Evolutionary conservation across 192 early-diverging fungal species (phyloP).

Genomic region (Coemansia sp.): DNA sequence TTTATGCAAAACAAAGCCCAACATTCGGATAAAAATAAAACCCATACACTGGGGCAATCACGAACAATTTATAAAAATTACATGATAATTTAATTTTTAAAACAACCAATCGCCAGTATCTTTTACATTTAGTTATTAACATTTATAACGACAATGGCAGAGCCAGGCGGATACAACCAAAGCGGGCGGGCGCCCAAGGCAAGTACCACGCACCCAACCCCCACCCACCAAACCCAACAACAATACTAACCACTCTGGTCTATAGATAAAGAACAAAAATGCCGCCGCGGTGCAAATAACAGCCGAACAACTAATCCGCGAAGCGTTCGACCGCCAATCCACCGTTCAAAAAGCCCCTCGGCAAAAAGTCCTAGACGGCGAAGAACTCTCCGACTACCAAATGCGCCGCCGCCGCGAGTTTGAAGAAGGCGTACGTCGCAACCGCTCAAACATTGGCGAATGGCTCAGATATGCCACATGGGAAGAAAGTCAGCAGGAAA

Average conservation of each 20-base stretch:
- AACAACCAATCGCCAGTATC: not conserved
- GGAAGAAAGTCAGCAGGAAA: slow-evolving; percentile 90
- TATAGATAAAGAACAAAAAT: slow-evolving; percentile 94
- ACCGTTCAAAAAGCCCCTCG: slow-evolving; percentile 64
- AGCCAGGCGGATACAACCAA: slow-evolving; percentile 43
- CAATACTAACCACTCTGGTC: slow-evolving; percentile 5
- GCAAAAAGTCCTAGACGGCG: slow-evolving; percentile 89
- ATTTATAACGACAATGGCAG: slow-evolving; percentile 5
- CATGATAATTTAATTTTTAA: not conserved
- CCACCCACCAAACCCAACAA: no score
- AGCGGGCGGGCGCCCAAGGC: slow-evolving; percentile 36
- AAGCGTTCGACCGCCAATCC: slow-evolving; percentile 82
- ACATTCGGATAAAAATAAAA: not conserved
- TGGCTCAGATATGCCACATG: slow-evolving; percentile 97
- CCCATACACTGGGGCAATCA: not conserved
- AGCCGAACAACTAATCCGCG: slow-evolving; percentile 96
- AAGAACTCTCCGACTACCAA: slow-evolving; percentile 91
- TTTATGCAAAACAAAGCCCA: not conserved
- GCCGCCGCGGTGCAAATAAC: slow-evolving; percentile 97
- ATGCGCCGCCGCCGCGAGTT: slow-evolving; percentile 90
- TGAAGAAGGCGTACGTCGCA: slow-evolving; percentile 87
- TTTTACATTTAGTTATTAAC: not conserved
- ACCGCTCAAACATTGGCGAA: slow-evolving; percentile 79
- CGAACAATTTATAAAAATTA: not conserved
- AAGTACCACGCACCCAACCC: not conserved